Percentiles rank a stretch among this genome's conserved stretches.
Evolutionary conservation across 2,329 filamentous ascomycete genomes (phyloP).

Genomic region (Coniosporium uncinatum): DNA sequence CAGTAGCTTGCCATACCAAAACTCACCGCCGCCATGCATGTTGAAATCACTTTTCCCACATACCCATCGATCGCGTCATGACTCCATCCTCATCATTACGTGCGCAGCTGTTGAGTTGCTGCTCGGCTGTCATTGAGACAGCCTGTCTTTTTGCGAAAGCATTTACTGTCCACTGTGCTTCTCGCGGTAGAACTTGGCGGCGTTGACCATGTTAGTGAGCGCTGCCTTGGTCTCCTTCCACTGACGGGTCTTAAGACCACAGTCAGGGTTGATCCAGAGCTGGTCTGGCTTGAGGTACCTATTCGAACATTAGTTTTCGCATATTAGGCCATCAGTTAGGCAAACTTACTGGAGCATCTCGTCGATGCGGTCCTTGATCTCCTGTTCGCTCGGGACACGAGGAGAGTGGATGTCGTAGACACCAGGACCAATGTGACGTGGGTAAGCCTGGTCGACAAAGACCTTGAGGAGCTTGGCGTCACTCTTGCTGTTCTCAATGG

Average conservation of each 20-base stretch:
- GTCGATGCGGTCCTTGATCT: conserved; percentile 96
- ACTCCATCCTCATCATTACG: not conserved
- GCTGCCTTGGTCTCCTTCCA: conserved; percentile 99
- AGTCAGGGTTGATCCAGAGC: conserved; percentile 99
- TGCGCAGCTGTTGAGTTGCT: conserved; percentile 9
- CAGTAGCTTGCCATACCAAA: no score
- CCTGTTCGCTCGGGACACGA: conserved; percentile 93
- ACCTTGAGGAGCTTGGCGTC: conserved; percentile 99
- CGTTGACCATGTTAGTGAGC: conserved; percentile 94
- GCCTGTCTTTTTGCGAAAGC: not conserved
- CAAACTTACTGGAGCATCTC: conserved; percentile 80
- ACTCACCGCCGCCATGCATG: no score
- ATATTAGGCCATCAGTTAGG: not conserved
- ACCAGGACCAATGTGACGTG: conserved; percentile 96
- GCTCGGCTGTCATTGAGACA: not conserved
- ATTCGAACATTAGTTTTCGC: not conserved
- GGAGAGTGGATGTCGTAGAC: conserved; percentile 99
- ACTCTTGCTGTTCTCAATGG: conserved; percentile 99
- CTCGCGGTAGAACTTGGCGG: conserved; percentile 92
- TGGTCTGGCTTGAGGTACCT: conserved; percentile 88
- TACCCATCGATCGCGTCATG: no score
- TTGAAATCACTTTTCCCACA: not conserved
- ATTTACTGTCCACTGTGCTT: conserved; percentile 52
- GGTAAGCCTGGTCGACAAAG: conserved; percentile 96
- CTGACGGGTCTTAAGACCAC: conserved; percentile 97